Evolutionary conservation across 108 stramenopile species (phyloP), one percentile per base, ranked within the genome.

Genomic region (Thalassiosira profunda): DNA sequence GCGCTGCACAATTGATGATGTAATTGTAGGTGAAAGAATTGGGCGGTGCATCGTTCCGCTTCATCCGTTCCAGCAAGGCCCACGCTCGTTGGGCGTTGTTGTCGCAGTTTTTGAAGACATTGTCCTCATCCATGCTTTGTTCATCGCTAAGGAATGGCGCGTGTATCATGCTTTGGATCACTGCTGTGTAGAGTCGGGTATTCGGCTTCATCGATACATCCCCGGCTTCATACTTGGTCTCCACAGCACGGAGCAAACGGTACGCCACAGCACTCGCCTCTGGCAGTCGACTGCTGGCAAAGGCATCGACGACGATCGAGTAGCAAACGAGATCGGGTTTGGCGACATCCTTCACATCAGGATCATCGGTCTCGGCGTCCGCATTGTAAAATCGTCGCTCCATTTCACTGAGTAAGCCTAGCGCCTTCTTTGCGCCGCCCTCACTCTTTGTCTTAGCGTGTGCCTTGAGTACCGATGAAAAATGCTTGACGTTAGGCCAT

Each of bases 241-340:
- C 77, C 10, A 71, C 17, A 8, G 64, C 58, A 7, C 58, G 15
- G 34, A 79, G 70, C 2, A 79, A 40, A 21, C 77, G 35, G 54
- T 38, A 52, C 6, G 70, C 63, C 1, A 71, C 54, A 33, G 14
- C 9, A 43, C 70, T 69, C 10, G 69, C 70, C 48, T 79, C 77
- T 34, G 70, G 45, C 9, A 79, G 70, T 61, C 42, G 70, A 56
- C 33, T 49, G 30, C 36, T 71, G 41, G 83, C 80, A 74, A 70
- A 86, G 5, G 72, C 80, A 37, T 62, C 58, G 17, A 80, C 28
- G 6, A 88, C 74, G 17, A 67, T 57, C 9, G 82, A 81, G 29
- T 77, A 81, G 9, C 80, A 81, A 37, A 86, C 40, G 1, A 55
- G 58, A 59, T 83, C 79, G 2, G 85, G 75, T 54, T 91, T 91